Evolutionary conservation across 2,329 filamentous ascomycete genomes (phyloP).

Genomic region (Ophiostoma sp.): DNA sequence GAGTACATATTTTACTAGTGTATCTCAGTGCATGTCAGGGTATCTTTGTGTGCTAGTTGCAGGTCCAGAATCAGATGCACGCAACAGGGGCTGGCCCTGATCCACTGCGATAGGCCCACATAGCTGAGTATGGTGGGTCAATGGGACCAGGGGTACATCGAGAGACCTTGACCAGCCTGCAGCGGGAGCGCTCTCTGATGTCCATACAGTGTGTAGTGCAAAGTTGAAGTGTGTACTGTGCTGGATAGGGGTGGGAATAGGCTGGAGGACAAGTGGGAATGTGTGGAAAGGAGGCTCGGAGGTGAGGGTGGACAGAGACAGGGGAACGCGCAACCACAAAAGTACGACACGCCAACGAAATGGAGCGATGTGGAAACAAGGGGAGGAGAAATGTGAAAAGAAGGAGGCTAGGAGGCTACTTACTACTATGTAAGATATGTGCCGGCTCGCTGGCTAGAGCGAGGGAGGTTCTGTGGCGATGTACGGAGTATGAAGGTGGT

Average conservation of each 20-base stretch:
- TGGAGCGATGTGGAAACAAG: slow-evolving; percentile 14
- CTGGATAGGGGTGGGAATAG: neutral
- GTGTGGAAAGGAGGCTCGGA: neutral
- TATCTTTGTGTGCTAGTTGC: neutral
- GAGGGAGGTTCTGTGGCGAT: neutral
- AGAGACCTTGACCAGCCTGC: neutral
- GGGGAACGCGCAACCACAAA: slow-evolving; percentile 8
- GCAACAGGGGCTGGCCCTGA: slow-evolving; percentile 22
- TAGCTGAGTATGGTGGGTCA: slow-evolving; percentile 17
- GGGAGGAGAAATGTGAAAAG: neutral
- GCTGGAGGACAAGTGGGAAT: neutral
- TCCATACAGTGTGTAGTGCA: neutral
- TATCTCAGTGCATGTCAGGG: neutral
- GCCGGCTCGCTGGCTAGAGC: too few relatives aligned
- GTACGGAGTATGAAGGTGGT: neutral
- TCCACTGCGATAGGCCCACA: slow-evolving; percentile 19
- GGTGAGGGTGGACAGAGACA: neutral
- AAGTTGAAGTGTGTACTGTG: neutral
- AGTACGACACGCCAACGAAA: neutral
- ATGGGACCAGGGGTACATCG: slow-evolving; percentile 6
- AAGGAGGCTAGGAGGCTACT: neutral
- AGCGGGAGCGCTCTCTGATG: neutral
- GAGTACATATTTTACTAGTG: neutral
- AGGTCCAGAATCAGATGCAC: slow-evolving; percentile 19
- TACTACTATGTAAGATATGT: too few relatives aligned